Evolutionary conservation across 108 stramenopile genomes (phyloP).

Genomic region (Cyclotella sp.): DNA sequence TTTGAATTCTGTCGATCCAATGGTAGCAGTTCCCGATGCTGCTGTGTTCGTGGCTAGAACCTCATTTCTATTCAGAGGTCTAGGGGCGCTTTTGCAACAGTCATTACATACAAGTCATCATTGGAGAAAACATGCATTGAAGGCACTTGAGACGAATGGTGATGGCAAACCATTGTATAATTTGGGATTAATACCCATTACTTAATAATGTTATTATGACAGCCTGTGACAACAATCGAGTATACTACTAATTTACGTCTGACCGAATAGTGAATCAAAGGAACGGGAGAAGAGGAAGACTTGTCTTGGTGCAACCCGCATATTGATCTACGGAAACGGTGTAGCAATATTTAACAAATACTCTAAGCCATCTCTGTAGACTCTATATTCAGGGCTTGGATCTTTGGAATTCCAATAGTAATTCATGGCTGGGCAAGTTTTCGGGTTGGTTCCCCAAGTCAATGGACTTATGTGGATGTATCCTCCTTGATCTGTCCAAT

Average conservation of each 20-base stretch:
- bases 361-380: slow-evolving; percentile 35
- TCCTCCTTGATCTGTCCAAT: slow-evolving; percentile 40
- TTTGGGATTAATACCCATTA: slow-evolving; percentile 30
- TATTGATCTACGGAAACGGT: slow-evolving; percentile 7
- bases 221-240: no score
- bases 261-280: no score
- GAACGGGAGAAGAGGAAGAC: no score
- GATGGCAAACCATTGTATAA: slow-evolving; percentile 28
- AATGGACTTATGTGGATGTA: slow-evolving; percentile 45
- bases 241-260: no score
- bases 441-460: slow-evolving; percentile 36
- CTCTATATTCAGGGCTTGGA: slow-evolving; percentile 27
- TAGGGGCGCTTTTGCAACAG: slow-evolving; percentile 62
- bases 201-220: not conserved
- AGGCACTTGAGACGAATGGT: slow-evolving; percentile 27
- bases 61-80: slow-evolving; percentile 69
- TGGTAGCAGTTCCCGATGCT: slow-evolving; percentile 68
- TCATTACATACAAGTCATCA: slow-evolving; percentile 56
- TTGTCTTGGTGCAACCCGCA: no score
- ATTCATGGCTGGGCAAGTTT: slow-evolving; percentile 44
- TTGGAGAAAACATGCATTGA: slow-evolving; percentile 57
- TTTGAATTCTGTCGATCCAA: slow-evolving; percentile 60
- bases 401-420: slow-evolving; percentile 36
- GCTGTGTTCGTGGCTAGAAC: slow-evolving; percentile 76
- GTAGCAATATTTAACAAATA: slow-evolving; percentile 33